A percentile compares a stretch with the other conserved stretches of the same genome.
Conservation (phyloP, 306 rosid genomes). For the Fragaria vesca region DNA sequence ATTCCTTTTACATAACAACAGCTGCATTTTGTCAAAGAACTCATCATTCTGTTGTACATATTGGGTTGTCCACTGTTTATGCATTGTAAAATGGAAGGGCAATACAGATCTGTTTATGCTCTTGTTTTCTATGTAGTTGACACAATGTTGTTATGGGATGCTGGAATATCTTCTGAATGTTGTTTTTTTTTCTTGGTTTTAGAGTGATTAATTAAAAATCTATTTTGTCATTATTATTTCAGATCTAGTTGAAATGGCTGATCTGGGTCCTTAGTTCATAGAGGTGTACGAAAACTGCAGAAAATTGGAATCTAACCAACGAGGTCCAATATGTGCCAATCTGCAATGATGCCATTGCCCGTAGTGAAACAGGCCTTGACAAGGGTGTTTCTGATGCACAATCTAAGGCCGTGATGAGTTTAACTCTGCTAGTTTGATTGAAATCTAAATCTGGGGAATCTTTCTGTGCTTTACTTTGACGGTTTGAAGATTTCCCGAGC, state of each 20-base stretch:
- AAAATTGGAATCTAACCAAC: conserved; percentile 61
- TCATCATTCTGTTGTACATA: background rate
- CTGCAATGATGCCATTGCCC: conserved; percentile 84
- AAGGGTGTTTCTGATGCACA: conserved; percentile 43
- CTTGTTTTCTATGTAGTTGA: background rate
- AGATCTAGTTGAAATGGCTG: conserved; percentile 37
- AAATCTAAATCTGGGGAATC: too few relatives aligned
- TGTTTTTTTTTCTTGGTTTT: background rate
- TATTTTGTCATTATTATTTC: conserved; percentile 30
- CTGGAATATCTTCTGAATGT: background rate
- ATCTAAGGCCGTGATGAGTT: background rate
- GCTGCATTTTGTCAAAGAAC: background rate
- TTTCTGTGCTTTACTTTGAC: background rate
- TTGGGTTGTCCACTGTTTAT: background rate
- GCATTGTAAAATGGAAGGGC: background rate
- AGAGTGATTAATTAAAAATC: background rate
- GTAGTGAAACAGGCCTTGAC: conserved; percentile 72
- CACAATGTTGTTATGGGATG: background rate
- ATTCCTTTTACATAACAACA: background rate
- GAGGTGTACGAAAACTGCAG: conserved; percentile 56
- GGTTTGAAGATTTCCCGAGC: background rate
- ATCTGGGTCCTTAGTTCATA: conserved; percentile 59
- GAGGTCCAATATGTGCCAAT: conserved; percentile 28
- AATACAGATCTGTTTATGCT: background rate
- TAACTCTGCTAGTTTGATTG: background rate